Conservation (phyloP, 495 filamentous ascomycete species). For the Recurvomyces mirabilis region DNA sequence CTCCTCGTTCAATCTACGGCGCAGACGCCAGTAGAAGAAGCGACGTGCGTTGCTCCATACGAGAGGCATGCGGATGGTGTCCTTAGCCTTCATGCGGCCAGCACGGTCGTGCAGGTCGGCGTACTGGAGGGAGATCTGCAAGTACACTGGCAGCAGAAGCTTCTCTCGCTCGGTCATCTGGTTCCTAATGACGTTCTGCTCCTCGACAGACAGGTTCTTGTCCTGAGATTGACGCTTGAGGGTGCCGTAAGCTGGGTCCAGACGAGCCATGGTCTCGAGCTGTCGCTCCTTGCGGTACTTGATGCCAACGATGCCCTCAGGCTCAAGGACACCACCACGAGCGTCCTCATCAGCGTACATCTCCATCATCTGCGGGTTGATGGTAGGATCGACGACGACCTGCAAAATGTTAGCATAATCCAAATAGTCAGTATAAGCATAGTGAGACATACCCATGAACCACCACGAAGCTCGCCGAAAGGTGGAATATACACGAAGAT, state of each 20-base stretch:
- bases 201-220: slow-evolving; percentile 55
- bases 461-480: slow-evolving; percentile 91
- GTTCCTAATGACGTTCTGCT: slow-evolving; percentile 66
- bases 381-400: slow-evolving; percentile 96
- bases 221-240: slow-evolving; percentile 68
- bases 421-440: background rate
- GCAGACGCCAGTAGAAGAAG: slow-evolving; percentile 99
- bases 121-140: slow-evolving; percentile 87
- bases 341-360: slow-evolving; percentile 98
- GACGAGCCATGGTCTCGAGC: slow-evolving; percentile 92
- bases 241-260: slow-evolving; percentile 71
- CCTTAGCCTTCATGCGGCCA: slow-evolving; percentile 96
- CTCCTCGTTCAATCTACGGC: slow-evolving; percentile 92
- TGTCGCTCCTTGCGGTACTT: slow-evolving; percentile 97
- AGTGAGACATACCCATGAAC: slow-evolving; percentile 64
- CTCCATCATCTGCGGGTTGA: slow-evolving; percentile 93
- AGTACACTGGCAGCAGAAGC: slow-evolving; percentile 79
- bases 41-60: slow-evolving; percentile 83
- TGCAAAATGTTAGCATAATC: slow-evolving; percentile 30
- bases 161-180: slow-evolving; percentile 83
- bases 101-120: slow-evolving; percentile 95
- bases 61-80: slow-evolving; percentile 71
- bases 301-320: slow-evolving; percentile 95
- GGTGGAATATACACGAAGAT: slow-evolving; percentile 98
- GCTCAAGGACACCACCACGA: slow-evolving; percentile 93